Evolutionary conservation across 306 rosid genomes (phyloP).

Genomic region (Cicer chorassanicum): DNA sequence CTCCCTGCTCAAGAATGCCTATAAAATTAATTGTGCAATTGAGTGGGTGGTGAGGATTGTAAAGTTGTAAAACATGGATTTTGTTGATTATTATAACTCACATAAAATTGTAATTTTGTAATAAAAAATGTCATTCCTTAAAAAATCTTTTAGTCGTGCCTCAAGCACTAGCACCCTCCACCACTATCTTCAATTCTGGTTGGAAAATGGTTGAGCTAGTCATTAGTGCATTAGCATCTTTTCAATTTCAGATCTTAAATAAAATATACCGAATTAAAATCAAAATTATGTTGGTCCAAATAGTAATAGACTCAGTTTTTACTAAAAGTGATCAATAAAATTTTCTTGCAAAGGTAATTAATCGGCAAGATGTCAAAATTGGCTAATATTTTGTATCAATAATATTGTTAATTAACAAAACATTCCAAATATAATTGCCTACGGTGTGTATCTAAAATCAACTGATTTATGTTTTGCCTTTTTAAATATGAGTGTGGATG

Average conservation of each 20-base stretch:
- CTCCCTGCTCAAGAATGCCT: too few relatives aligned
- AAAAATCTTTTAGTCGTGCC: slow-evolving; percentile 50
- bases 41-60: slow-evolving; percentile 67
- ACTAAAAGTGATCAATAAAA: too few relatives aligned
- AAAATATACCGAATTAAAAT: slow-evolving; percentile 41
- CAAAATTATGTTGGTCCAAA: too few relatives aligned
- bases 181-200: slow-evolving; percentile 51
- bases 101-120: slow-evolving; percentile 60
- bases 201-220: slow-evolving; percentile 41
- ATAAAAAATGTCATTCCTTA: slow-evolving; percentile 60
- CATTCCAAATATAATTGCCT: not conserved
- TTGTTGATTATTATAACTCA: slow-evolving; percentile 61
- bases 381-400: too few relatives aligned
- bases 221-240: slow-evolving; percentile 59
- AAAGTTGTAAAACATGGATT: slow-evolving; percentile 80
- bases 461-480: slow-evolving; percentile 30
- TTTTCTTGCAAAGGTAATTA: too few relatives aligned
- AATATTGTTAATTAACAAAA: too few relatives aligned
- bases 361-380: too few relatives aligned
- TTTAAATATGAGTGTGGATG: slow-evolving; percentile 40
- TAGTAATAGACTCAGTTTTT: too few relatives aligned
- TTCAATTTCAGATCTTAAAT: slow-evolving; percentile 21
- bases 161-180: slow-evolving; percentile 42
- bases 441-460: slow-evolving; percentile 4
- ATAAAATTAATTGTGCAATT: slow-evolving; percentile 49